Conservation (phyloP, 441 rosid genomes). For the Euphorbia celastroides region DNA sequence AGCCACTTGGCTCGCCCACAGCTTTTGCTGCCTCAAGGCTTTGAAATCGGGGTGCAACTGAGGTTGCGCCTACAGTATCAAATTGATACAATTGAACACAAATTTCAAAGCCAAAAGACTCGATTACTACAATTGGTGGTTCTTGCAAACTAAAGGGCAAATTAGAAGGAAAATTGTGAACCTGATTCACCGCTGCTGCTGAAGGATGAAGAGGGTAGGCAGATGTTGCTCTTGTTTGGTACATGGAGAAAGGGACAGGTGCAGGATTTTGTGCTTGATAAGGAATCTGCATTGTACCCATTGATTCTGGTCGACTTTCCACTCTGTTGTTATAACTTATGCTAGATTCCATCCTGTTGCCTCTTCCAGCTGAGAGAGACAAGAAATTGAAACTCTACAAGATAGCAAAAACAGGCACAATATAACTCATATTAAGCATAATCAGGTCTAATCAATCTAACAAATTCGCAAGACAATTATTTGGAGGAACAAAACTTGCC, state of each 20-base stretch:
- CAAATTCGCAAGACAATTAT: background rate
- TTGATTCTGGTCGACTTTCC: constrained; percentile 26
- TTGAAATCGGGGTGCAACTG: too few species aligned
- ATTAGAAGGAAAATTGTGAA: too few species aligned
- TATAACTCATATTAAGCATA: background rate
- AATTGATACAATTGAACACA: background rate
- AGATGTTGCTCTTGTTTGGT: constrained; percentile 26
- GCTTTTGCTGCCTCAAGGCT: constrained; percentile 25
- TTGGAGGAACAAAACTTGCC: constrained; percentile 26
- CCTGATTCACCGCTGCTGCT: constrained; percentile 53
- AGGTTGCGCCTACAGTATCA: too few species aligned
- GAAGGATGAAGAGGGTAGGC: constrained; percentile 41
- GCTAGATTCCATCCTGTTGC: constrained; percentile 22
- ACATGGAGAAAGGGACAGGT: constrained; percentile 27
- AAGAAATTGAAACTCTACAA: constrained; percentile 64
- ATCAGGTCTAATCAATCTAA: background rate
- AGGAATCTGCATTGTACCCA: constrained; percentile 36
- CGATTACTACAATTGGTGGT: background rate
- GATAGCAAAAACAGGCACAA: constrained; percentile 20
- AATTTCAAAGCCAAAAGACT: background rate
- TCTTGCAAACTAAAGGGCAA: too few species aligned
- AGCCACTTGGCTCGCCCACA: constrained; percentile 40
- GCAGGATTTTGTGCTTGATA: constrained; percentile 36
- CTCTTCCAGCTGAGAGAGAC: constrained; percentile 45
- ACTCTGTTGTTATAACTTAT: constrained; percentile 19